These are phyloP conservation scores for Beauveria caledonica DNA, from an alignment of 2,329 filamentous ascomycete species.

Conservation along the genomic window DNA sequence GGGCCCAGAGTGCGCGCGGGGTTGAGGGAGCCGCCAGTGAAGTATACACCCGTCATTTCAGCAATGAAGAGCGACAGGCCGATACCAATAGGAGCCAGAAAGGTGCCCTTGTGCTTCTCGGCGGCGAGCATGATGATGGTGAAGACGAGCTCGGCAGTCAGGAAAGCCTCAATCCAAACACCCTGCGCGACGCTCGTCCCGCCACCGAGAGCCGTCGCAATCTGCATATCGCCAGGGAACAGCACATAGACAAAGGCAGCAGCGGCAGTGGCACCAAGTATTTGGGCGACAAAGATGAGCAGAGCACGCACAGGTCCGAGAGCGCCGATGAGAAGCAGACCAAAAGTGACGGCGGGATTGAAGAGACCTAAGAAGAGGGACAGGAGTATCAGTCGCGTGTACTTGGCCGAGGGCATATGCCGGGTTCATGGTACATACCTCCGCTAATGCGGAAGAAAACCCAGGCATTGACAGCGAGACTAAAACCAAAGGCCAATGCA, in stretches of 20 bases:
- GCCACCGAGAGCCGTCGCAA: slow-evolving; percentile 32
- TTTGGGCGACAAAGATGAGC: slow-evolving; percentile 15
- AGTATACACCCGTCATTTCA: slow-evolving; percentile 38
- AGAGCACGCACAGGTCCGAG: slow-evolving; percentile 37
- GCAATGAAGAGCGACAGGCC: slow-evolving; percentile 37
- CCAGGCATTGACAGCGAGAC: slow-evolving; percentile 39
- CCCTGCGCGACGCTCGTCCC: slow-evolving; percentile 35
- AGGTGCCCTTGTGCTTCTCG: slow-evolving; percentile 40
- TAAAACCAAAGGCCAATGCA: slow-evolving; percentile 33
- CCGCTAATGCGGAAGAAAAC: slow-evolving; percentile 38
- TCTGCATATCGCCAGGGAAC: slow-evolving; percentile 20
- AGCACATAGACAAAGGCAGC: slow-evolving; percentile 14
- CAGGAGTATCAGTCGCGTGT: background rate
- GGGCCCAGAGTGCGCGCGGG: slow-evolving; percentile 39
- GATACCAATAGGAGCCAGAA: slow-evolving; percentile 40
- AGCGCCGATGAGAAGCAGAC: slow-evolving; percentile 41
- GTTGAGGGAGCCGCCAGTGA: slow-evolving; percentile 40
- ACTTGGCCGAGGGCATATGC: too few relatives aligned
- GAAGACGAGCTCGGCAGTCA: slow-evolving; percentile 40
- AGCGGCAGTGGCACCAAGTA: slow-evolving; percentile 14
- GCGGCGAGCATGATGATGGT: slow-evolving; percentile 45
- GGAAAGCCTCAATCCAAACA: slow-evolving; percentile 41
- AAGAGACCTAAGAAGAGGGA: slow-evolving; percentile 19
- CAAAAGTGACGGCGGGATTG: slow-evolving; percentile 38
- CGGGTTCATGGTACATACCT: slow-evolving; percentile 8